Evolutionary conservation across 2,329 filamentous ascomycete species (phyloP), one percentile per base, ranked within the genome.

Genomic region (Shiraia bambusicola): DNA sequence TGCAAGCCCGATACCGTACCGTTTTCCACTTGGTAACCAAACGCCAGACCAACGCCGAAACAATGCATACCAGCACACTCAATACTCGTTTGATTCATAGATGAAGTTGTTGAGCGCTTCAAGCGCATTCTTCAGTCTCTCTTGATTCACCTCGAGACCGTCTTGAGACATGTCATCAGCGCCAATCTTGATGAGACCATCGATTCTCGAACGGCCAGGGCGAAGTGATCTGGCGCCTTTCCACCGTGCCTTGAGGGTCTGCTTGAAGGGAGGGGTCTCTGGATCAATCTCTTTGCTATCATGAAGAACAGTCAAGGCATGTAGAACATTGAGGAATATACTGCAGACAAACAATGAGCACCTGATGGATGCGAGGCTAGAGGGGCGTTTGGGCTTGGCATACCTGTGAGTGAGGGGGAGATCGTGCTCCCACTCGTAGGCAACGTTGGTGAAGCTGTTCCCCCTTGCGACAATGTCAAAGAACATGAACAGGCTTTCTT

Each of bases 91-190:
- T 29, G 54, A 54, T 38, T 69, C 64, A 24, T 67, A 58, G 50
- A 69, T 67, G 52, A 67, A 69, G 51, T 67, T 67, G 49, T 69
- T 67, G 29, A 69, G 38, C 9, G 64, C 63, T 39, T 60, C 59
- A 39, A 69, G 45, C 7, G 63, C 64, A 43, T 61, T 46, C 28
- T 59, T 61, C 24, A 69, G 44, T 26, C 47, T 45, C 27, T 67
- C 61, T 39, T 67, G 61, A 36, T 58, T 56, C 31, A 69, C 48
- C 19, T 67, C 63, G 32, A 69, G 50, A 10, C 63, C 64, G 36
- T 60, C 60, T 19, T 57, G 57, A 27, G 47, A 52, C 55, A 58
- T 55, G 28, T 54, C 49, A 26, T 67, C 62, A 40, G 64, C 64
- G 14, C 65, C 65, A 19, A 69, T 57, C 44, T 60, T 62, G 37